Evolutionary conservation across 179 eudicot species (phyloP).

Genomic region (Spinacia oleracea): DNA sequence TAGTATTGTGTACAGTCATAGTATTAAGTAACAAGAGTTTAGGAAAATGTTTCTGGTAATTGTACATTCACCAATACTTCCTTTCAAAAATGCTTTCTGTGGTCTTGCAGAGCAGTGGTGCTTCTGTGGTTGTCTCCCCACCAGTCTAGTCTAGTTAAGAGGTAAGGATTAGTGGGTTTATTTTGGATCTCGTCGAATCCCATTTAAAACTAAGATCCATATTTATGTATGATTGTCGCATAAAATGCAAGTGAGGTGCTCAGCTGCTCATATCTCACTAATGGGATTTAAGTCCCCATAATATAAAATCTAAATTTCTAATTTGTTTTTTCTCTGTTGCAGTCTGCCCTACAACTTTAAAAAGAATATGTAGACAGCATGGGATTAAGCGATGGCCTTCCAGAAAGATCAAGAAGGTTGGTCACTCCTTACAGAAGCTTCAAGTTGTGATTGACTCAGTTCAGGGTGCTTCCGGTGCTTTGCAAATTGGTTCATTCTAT

Average conservation of each 20-base stretch:
- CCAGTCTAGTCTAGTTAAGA: background rate
- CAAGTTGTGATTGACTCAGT: slow-evolving; percentile 87
- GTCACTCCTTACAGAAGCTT: slow-evolving; percentile 81
- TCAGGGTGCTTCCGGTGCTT: slow-evolving; percentile 72
- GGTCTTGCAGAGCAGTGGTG: background rate
- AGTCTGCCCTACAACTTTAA: slow-evolving; percentile 98
- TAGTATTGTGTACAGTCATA: background rate
- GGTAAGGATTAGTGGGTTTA: background rate
- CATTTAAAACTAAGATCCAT: background rate
- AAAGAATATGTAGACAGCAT: slow-evolving; percentile 90
- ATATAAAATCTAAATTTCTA: background rate
- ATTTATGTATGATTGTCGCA: no score
- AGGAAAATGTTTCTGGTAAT: background rate
- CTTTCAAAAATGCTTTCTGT: background rate
- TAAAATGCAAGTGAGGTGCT: no score
- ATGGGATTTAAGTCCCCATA: background rate
- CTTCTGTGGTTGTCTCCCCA: background rate
- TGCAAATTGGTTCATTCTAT: slow-evolving; percentile 80
- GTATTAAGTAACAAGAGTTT: background rate
- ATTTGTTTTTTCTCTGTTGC: slow-evolving; percentile 19
- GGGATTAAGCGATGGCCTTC: slow-evolving; percentile 97
- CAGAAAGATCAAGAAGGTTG: slow-evolving; percentile 87
- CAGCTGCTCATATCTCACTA: no score
- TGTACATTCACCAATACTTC: background rate
- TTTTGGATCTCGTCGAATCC: background rate